Conservation (phyloP, 2,329 filamentous ascomycete species). For the Calonectria henricotiae region DNA sequence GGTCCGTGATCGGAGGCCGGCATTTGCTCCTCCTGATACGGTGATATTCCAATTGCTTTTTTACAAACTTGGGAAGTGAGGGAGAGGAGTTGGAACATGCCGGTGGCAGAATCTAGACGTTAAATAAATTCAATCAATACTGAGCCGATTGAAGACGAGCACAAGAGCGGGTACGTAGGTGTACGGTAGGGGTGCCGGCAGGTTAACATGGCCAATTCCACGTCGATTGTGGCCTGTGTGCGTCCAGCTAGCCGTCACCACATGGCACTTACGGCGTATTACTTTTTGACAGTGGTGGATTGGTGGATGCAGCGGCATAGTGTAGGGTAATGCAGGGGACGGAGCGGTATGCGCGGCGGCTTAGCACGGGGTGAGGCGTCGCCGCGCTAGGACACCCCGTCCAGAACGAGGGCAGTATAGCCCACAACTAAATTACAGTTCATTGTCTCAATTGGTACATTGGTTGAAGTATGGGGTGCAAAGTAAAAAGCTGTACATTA, state of each 20-base stretch:
- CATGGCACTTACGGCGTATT: conserved; percentile 21
- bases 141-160: conserved; percentile 17
- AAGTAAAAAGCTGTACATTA: neutral
- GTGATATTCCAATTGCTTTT: conserved; percentile 36
- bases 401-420: neutral
- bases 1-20: conserved; percentile 42
- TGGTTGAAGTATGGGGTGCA: neutral
- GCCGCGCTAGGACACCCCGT: neutral
- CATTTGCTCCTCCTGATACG: conserved; percentile 35
- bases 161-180: neutral
- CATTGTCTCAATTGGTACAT: neutral
- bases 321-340: conserved; percentile 28
- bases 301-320: conserved; percentile 18
- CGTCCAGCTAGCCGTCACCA: conserved; percentile 16
- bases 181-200: conserved; percentile 8
- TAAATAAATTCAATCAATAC: conserved; percentile 26
- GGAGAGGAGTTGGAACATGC: conserved; percentile 17
- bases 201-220: neutral
- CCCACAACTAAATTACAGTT: conserved; percentile 11
- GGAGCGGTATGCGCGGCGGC: conserved; percentile 20
- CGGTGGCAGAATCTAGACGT: conserved; percentile 24
- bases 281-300: conserved; percentile 21
- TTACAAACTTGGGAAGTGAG: conserved; percentile 1
- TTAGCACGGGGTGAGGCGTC: conserved; percentile 1
- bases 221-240: neutral